These are phyloP conservation scores for Flaveria brownii DNA, from an alignment of 129 eudicot species.

Conservation along the genomic window DNA sequence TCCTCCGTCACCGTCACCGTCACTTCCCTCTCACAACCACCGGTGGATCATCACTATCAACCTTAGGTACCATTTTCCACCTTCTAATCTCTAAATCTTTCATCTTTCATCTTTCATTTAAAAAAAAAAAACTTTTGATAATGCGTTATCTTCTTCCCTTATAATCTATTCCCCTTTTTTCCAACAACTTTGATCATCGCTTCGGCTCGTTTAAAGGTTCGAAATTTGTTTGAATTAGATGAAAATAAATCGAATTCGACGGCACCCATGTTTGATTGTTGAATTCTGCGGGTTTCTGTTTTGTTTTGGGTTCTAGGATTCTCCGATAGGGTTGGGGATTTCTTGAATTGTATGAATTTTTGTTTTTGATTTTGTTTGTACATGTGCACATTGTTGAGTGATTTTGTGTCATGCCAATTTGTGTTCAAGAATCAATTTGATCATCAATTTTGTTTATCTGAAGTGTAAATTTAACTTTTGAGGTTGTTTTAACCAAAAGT, in stretches of 20 bases:
- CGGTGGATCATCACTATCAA: conserved; percentile 30
- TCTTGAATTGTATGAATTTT: not conserved
- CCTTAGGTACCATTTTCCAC: conserved; percentile 26
- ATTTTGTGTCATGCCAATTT: not conserved
- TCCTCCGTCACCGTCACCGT: conserved; percentile 34
- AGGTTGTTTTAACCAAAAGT: not conserved
- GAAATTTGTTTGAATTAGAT: conserved; percentile 3
- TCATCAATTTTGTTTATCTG: conserved; percentile 3
- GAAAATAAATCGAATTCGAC: not conserved
- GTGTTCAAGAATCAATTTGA: not conserved
- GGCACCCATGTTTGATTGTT: conserved; percentile 10
- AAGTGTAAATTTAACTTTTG: not conserved
- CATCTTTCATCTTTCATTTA: not conserved
- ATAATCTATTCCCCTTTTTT: conserved; percentile 12
- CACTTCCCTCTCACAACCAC: conserved; percentile 18
- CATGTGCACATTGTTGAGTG: no score
- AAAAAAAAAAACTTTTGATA: not conserved
- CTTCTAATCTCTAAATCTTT: no score
- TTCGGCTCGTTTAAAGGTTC: not conserved
- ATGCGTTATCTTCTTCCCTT: not conserved
- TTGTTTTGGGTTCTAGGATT: not conserved
- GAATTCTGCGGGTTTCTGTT: not conserved
- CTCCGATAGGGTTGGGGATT: not conserved
- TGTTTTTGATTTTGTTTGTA: not conserved
- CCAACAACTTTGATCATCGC: conserved; percentile 20